Percentiles rank a stretch among this genome's conserved stretches.
phyloP scores from a whole-genome alignment of 495 filamentous ascomycete species.

The Penicillium bialowiezense region DNA sequence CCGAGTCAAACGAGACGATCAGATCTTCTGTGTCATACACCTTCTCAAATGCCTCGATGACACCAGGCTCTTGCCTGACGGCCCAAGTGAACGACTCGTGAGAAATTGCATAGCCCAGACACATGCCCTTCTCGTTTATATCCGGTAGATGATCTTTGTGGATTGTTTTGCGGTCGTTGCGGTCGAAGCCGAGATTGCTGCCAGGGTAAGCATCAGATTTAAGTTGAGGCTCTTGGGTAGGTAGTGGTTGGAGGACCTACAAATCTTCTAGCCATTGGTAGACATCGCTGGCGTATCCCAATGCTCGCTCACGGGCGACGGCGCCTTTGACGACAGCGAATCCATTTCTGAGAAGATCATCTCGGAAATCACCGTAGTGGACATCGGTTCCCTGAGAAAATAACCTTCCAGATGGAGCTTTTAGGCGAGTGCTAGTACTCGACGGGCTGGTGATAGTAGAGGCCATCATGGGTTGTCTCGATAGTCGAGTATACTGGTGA shows the following conservation, averaged over 20 bases:
- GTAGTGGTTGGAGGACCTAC: too few relatives aligned
- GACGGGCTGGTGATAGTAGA: neutral
- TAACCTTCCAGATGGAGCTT: conserved; percentile 5
- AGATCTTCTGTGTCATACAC: conserved; percentile 31
- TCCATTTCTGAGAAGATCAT: conserved; percentile 20
- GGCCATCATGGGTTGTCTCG: too few relatives aligned
- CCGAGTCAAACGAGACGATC: conserved; percentile 37
- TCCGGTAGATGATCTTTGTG: conserved; percentile 29
- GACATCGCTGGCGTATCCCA: conserved; percentile 9
- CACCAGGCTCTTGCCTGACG: conserved; percentile 30
- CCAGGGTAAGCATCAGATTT: too few relatives aligned
- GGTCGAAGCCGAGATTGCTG: conserved; percentile 32
- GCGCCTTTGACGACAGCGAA: conserved; percentile 26
- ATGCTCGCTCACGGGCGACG: conserved; percentile 16
- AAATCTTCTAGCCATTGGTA: conserved; percentile 14
- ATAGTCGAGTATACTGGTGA: too few relatives aligned
- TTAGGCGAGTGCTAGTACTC: neutral
- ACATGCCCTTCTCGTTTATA: conserved; percentile 36
- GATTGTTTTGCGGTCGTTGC: conserved; percentile 30
- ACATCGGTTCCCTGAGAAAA: conserved; percentile 10
- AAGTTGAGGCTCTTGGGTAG: too few relatives aligned
- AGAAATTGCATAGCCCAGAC: conserved; percentile 27
- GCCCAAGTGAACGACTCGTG: conserved; percentile 39
- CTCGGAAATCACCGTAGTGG: conserved; percentile 24
- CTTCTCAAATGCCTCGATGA: conserved; percentile 31